These are phyloP conservation scores for Vitis riparia DNA, from an alignment of 164 flowering plant genomes.

Conservation along the genomic window DNA sequence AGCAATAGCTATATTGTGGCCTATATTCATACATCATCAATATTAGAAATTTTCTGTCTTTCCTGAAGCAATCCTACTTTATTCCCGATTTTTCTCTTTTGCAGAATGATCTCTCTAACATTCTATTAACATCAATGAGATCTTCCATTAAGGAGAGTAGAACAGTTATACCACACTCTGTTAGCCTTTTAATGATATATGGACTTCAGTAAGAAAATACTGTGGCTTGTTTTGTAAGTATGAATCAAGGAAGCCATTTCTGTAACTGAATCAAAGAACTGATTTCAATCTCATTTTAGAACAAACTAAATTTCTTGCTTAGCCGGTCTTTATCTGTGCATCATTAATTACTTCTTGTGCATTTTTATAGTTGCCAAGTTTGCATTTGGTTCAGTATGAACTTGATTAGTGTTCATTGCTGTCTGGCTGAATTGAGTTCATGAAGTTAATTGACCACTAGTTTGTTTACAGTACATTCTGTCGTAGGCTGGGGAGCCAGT, in stretches of 20 bases:
- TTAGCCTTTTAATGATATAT: not conserved
- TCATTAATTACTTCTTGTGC: not conserved
- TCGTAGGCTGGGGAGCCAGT: not conserved
- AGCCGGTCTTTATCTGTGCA: not conserved
- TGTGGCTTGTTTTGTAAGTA: not conserved
- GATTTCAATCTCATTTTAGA: not conserved
- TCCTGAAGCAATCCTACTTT: not conserved
- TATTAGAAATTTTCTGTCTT: not conserved
- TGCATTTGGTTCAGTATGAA: not conserved
- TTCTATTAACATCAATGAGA: no score
- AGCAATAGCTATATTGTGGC: slow-evolving; percentile 13
- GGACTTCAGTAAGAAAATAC: not conserved
- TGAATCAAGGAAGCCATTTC: not conserved
- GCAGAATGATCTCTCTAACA: not conserved
- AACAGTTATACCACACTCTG: not conserved
- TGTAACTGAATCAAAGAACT: not conserved
- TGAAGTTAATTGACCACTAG: not conserved
- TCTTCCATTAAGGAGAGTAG: not conserved
- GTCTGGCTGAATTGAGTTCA: not conserved
- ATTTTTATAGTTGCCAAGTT: not conserved
- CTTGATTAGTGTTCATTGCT: not conserved
- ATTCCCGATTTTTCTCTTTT: not conserved
- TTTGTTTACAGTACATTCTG: not conserved
- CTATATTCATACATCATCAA: slow-evolving; percentile 17
- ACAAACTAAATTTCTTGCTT: not conserved